Conservation (phyloP, 345 rosid species). For the Cardamine occulta region DNA sequence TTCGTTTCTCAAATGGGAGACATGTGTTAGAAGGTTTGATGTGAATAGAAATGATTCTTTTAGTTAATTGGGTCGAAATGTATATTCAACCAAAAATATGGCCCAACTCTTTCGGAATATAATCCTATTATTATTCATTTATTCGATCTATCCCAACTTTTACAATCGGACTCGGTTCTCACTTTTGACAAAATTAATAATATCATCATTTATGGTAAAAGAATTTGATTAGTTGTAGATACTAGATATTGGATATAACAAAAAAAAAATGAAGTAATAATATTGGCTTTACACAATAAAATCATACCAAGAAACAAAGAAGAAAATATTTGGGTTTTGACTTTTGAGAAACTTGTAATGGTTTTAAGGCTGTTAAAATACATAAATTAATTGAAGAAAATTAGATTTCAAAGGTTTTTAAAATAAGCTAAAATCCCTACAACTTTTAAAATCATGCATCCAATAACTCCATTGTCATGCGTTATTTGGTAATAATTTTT, state of each 20-base stretch:
- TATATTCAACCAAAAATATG: background rate
- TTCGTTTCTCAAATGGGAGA: background rate
- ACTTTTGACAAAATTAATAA: background rate
- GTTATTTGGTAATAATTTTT: too few species aligned
- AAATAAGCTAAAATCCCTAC: too few species aligned
- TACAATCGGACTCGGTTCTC: background rate
- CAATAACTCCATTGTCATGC: background rate
- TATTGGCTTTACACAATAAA: background rate
- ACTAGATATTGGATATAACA: background rate
- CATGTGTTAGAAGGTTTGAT: background rate
- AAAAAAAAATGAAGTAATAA: too few species aligned
- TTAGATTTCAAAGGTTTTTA: too few species aligned
- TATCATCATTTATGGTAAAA: background rate
- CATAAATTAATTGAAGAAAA: too few species aligned
- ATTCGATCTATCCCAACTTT: background rate
- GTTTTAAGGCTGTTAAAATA: background rate
- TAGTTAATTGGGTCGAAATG: conserved; percentile 8
- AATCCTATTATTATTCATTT: background rate
- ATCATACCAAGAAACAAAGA: background rate
- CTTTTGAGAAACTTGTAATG: background rate
- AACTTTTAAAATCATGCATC: too few species aligned
- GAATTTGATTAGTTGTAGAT: background rate
- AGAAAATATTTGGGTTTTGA: background rate
- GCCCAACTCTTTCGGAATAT: conserved; percentile 13
- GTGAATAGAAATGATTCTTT: background rate